Evolutionary conservation across 208 protist genomes (phyloP).

Genomic region (Jaenimonas drosophilae): DNA sequence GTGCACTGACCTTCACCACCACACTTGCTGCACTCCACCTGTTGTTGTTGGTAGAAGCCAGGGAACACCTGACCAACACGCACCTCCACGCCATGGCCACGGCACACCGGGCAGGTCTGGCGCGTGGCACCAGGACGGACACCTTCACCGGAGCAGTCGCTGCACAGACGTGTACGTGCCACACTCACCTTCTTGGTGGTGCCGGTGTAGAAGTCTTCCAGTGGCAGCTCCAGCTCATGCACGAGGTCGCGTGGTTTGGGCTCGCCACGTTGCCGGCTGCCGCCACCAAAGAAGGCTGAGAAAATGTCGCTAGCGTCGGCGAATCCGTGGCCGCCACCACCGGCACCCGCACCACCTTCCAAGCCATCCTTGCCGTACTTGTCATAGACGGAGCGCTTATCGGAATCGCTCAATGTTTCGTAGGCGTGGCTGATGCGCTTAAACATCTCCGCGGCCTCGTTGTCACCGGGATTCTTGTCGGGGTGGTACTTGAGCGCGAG

Average conservation of each 20-base stretch:
- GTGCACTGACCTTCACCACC: constrained; percentile 76
- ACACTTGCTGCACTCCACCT: constrained; percentile 87
- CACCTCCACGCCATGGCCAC: constrained; percentile 87
- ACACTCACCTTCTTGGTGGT: constrained; percentile 87
- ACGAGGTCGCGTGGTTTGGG: constrained; percentile 92
- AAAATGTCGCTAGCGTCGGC: constrained; percentile 79
- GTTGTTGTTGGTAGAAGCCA: constrained; percentile 91
- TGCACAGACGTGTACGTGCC: constrained; percentile 65
- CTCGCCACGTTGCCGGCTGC: constrained; percentile 42
- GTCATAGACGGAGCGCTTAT: constrained; percentile 97
- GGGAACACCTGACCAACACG: constrained; percentile 89
- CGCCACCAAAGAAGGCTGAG: constrained; percentile 81
- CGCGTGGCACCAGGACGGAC: constrained; percentile 32
- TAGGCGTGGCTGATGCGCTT: constrained; percentile 93
- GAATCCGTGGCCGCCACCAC: constrained; percentile 32
- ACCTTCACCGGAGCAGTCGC: constrained; percentile 52
- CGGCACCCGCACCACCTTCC: constrained; percentile 63
- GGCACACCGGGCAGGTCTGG: constrained; percentile 75
- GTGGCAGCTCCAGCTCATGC: constrained; percentile 83
- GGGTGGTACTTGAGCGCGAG: constrained; percentile 83
- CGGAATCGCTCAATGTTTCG: constrained; percentile 88
- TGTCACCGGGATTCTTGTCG: constrained; percentile 75
- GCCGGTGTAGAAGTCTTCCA: constrained; percentile 97
- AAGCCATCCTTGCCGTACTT: constrained; percentile 94
- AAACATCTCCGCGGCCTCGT: constrained; percentile 76